Evolutionary conservation across 2,329 filamentous ascomycete genomes (phyloP).

Genomic region (Paraphoma chrysanthemicola): DNA sequence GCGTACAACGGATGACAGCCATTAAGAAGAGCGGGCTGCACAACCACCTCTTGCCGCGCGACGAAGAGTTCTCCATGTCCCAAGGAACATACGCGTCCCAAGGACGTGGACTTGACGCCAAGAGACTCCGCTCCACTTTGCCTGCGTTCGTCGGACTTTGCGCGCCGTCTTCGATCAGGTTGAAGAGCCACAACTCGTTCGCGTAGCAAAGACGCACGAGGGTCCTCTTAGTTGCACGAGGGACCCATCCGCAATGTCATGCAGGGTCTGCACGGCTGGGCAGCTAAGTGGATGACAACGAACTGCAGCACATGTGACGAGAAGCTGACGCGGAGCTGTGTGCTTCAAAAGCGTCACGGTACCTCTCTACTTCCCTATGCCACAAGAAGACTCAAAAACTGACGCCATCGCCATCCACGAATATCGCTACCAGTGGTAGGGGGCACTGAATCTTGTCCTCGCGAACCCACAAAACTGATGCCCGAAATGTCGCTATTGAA

Average conservation of each 20-base stretch:
- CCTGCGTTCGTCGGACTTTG: not conserved
- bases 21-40: conserved; percentile 1
- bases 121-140: conserved; percentile 1
- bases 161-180: not conserved
- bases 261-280: conserved; percentile 20
- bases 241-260: conserved; percentile 5
- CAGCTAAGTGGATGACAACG: conserved; percentile 3
- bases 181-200: not conserved
- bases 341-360: not conserved
- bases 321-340: conserved; percentile 1
- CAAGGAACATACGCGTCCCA: conserved; percentile 12
- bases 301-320: conserved; percentile 6
- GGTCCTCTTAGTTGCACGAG: not conserved
- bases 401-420: not conserved
- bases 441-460: too few species aligned
- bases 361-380: not conserved
- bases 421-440: too few species aligned
- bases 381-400: not conserved
- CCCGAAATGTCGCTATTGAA: too few species aligned
- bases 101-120: conserved; percentile 3
- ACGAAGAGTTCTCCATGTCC: not conserved
- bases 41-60: not conserved
- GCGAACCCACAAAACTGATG: too few species aligned
- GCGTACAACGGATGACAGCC: conserved; percentile 26
- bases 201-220: not conserved